These are phyloP conservation scores for Fusarium secorum DNA, from an alignment of 2,329 filamentous ascomycete genomes.

Conservation along the genomic window DNA sequence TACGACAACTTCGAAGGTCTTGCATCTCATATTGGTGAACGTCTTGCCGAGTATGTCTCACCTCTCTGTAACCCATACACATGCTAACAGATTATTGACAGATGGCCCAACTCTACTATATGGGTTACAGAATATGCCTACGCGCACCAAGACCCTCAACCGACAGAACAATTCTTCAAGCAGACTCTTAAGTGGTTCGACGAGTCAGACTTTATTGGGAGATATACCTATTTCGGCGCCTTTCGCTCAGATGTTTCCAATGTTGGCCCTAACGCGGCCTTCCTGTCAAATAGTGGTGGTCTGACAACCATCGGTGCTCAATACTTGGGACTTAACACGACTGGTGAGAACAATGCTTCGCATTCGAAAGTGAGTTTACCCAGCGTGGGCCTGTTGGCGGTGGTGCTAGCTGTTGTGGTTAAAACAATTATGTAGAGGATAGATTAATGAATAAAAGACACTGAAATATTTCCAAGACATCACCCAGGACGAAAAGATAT, in stretches of 20 bases:
- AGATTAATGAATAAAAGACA: background rate
- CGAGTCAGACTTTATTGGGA: conserved; percentile 60
- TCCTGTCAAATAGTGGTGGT: conserved; percentile 72
- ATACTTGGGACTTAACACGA: conserved; percentile 71
- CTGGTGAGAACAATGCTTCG: conserved; percentile 47
- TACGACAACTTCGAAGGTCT: conserved; percentile 75
- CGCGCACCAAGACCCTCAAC: conserved; percentile 61
- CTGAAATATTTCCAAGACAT: background rate
- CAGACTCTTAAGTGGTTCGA: conserved; percentile 72
- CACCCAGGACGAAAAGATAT: background rate
- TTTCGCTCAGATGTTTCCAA: conserved; percentile 76
- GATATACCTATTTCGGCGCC: conserved; percentile 79
- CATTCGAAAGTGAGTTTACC: background rate
- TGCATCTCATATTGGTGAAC: conserved; percentile 69
- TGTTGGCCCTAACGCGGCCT: conserved; percentile 75
- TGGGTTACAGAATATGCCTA: conserved; percentile 84
- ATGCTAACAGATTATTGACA: conserved; percentile 36
- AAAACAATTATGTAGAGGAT: conserved; percentile 2
- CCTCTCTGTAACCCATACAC: background rate
- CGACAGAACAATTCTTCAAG: conserved; percentile 74
- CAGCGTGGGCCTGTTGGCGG: background rate
- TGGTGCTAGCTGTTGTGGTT: conserved; percentile 4
- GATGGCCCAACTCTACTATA: conserved; percentile 68
- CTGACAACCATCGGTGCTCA: conserved; percentile 79
- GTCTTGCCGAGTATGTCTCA: conserved; percentile 45